Base-by-base conservation (phyloP, 2,329 filamentous ascomycete genomes). In the Alternaria sp. region DNA sequence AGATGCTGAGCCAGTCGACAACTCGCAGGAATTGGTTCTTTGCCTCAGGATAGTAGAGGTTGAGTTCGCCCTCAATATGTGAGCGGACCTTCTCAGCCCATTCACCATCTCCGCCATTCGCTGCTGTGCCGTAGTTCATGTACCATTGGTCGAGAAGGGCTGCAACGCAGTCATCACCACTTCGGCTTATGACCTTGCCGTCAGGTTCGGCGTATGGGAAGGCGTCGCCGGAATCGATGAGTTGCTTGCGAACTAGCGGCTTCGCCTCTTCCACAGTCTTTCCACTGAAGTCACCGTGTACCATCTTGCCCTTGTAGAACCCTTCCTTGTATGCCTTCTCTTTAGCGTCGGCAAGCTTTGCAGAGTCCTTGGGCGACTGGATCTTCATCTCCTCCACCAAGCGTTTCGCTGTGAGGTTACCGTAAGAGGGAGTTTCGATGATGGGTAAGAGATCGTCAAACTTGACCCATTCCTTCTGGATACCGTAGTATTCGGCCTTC, bases 101-200 rank as follows among this genome's bases (percentile, higher is more conserved):
- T 49, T 89, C 85, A 41, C 81, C 80, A 68, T 89, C 86, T 62
- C 92, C 91, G 79, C 93, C 91, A 51, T 80, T 80, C 42, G 80
- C 80, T 21, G 78, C 75, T 17, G 78, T 79, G 62, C 95, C 95
- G 73, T 99, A 99, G 80, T 97, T 94, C 70, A 99, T 83, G 80
- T 96, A 99, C 93, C 95, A 99, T 80, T 99, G 95, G 70, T 97
- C 94, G 73, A 98, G 88, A 66, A 94, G 88, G 29, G 93, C 91
- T 59, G 95, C 94, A 58, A 97, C 93, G 76, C 95, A 98, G 68
- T 96, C 92, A 73, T 98, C 94, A 28, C 90, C 92, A 68, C 91
- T 96, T 78, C 95, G 86, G 73, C 90, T 94, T 60, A 96, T 87
- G 66, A 98, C 95, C 78, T 90, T 73, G 69, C 90, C 90, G 78